These are phyloP conservation scores for Discostella pseudostelligera DNA, from an alignment of 108 stramenopile species.

Conservation along the genomic window DNA sequence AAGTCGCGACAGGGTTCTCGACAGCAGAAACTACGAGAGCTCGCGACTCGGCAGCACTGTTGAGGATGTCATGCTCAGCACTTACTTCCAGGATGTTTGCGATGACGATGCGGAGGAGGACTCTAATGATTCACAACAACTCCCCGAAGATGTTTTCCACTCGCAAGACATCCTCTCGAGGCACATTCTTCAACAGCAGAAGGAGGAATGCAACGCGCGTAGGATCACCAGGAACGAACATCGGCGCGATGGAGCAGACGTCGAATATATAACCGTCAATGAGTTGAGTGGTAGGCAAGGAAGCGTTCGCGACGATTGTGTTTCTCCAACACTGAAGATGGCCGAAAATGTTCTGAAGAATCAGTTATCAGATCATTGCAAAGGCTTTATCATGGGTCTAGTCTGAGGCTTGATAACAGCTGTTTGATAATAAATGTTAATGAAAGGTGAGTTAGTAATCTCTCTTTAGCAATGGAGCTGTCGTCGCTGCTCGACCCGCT, in stretches of 20 bases:
- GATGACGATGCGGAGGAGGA: not conserved
- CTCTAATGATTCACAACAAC: slow-evolving; percentile 1
- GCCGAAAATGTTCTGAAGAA: not conserved
- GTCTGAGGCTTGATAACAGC: not conserved
- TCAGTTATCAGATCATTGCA: not conserved
- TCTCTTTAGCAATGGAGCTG: too few relatives aligned
- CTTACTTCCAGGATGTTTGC: not conserved
- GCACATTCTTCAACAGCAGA: slow-evolving; percentile 28
- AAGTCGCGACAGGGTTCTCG: not conserved
- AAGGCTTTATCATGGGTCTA: slow-evolving; percentile 1
- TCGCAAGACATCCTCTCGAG: slow-evolving; percentile 24
- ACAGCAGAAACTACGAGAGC: not conserved
- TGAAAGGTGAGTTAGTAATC: too few relatives aligned
- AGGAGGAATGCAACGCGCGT: slow-evolving; percentile 17
- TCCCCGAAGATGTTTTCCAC: slow-evolving; percentile 43
- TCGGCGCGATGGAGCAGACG: slow-evolving; percentile 12
- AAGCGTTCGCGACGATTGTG: not conserved
- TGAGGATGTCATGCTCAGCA: not conserved
- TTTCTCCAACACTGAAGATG: not conserved
- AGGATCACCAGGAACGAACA: not conserved
- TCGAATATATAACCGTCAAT: slow-evolving; percentile 21
- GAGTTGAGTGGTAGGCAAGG: slow-evolving; percentile 8
- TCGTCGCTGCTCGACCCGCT: slow-evolving; percentile 3
- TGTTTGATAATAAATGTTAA: too few relatives aligned
- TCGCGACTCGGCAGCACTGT: not conserved